Conservation (phyloP, 495 filamentous ascomycete species). For the Astrothelium macrocarpum region DNA sequence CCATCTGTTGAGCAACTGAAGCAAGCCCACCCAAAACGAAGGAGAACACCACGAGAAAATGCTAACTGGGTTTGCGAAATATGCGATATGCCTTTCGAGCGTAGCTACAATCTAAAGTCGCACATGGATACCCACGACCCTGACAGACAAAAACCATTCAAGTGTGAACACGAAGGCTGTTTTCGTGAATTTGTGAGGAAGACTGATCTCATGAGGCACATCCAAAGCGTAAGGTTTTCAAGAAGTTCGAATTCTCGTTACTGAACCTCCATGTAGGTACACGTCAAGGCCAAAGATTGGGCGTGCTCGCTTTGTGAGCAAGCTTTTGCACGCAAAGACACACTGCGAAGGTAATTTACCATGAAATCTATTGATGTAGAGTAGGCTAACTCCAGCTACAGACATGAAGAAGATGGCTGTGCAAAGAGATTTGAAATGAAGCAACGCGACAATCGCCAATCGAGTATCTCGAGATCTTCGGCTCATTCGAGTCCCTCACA, state of each 20-base stretch:
- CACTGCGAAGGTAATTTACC: conserved; percentile 57
- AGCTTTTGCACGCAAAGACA: conserved; percentile 74
- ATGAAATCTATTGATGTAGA: neutral
- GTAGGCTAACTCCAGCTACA: conserved; percentile 29
- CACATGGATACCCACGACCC: conserved; percentile 89
- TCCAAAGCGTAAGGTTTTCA: conserved; percentile 56
- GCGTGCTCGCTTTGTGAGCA: conserved; percentile 62
- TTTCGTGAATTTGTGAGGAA: conserved; percentile 69
- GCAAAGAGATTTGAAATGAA: conserved; percentile 56
- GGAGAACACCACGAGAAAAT: conserved; percentile 39
- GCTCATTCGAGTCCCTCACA: neutral
- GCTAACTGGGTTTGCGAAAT: conserved; percentile 66
- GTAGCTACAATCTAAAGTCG: conserved; percentile 83
- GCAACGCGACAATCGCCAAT: conserved; percentile 13
- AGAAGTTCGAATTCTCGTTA: neutral
- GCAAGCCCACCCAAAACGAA: conserved; percentile 8
- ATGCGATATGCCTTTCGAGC: conserved; percentile 73
- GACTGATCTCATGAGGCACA: conserved; percentile 75
- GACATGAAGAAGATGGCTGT: conserved; percentile 74
- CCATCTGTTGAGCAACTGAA: conserved; percentile 5
- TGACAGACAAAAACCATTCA: conserved; percentile 55
- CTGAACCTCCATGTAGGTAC: conserved; percentile 39
- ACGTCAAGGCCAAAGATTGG: conserved; percentile 63
- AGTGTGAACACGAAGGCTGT: conserved; percentile 56
- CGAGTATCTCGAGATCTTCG: neutral